Evolutionary conservation across 2,329 filamentous ascomycete genomes (phyloP).

Genomic region (Plectosphaerella cucumerina): DNA sequence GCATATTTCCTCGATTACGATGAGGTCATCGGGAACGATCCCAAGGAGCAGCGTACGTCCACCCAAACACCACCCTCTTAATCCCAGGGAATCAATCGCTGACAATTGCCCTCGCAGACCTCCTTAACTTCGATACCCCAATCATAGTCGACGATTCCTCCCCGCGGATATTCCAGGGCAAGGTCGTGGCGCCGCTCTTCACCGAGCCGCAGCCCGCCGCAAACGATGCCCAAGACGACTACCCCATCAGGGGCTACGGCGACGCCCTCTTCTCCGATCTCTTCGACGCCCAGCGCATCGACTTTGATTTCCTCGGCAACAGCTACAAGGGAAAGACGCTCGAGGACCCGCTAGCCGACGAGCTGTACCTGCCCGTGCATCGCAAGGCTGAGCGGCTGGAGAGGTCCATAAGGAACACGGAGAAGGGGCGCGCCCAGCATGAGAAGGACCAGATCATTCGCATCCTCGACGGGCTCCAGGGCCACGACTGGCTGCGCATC

Average conservation of each 20-base stretch:
- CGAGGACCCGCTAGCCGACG: slow-evolving; percentile 54
- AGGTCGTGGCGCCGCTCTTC: slow-evolving; percentile 3
- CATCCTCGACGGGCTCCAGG: slow-evolving; percentile 75
- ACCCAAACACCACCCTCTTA: background rate
- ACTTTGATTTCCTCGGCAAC: slow-evolving; percentile 49
- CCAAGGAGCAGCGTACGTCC: slow-evolving; percentile 69
- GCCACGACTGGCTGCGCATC: slow-evolving; percentile 87
- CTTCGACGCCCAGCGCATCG: slow-evolving; percentile 51
- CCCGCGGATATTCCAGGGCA: slow-evolving; percentile 10
- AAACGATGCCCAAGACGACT: slow-evolving; percentile 18
- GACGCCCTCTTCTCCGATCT: slow-evolving; percentile 54
- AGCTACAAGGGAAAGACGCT: slow-evolving; percentile 37
- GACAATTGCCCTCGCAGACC: slow-evolving; percentile 47
- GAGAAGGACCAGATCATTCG: slow-evolving; percentile 62
- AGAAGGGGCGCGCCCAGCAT: slow-evolving; percentile 62
- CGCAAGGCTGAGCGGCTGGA: slow-evolving; percentile 57
- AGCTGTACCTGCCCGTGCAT: slow-evolving; percentile 49
- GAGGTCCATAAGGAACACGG: slow-evolving; percentile 58
- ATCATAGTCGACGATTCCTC: slow-evolving; percentile 64
- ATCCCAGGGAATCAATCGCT: slow-evolving; percentile 1
- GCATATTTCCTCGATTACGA: slow-evolving; percentile 93
- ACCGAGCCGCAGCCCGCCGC: slow-evolving; percentile 6
- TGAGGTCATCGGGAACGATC: slow-evolving; percentile 83
- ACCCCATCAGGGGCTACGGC: slow-evolving; percentile 47
- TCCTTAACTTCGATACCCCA: slow-evolving; percentile 67